These are phyloP conservation scores for Saccharomyces pastorianus DNA, from an alignment of 1,139 yeast genomes.

Conservation along the genomic window DNA sequence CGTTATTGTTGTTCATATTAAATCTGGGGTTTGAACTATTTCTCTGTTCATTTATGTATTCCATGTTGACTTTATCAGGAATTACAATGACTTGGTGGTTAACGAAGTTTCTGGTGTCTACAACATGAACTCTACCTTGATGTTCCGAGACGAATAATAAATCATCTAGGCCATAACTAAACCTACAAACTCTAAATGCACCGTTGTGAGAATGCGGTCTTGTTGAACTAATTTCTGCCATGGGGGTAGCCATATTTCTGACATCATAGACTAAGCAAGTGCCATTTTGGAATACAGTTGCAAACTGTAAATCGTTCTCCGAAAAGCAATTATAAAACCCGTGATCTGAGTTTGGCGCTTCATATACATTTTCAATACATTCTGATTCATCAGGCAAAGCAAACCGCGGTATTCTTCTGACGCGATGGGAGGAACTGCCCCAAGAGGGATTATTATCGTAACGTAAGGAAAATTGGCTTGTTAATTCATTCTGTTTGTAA, in stretches of 20 bases:
- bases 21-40: background rate
- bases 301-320: constrained; percentile 61
- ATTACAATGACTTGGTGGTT: constrained; percentile 69
- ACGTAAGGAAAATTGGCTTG: constrained; percentile 23
- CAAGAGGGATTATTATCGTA: constrained; percentile 25
- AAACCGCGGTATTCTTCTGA: constrained; percentile 21
- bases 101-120: constrained; percentile 64
- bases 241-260: constrained; percentile 47
- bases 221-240: constrained; percentile 52
- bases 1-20: background rate
- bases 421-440: constrained; percentile 17
- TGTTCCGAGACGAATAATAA: constrained; percentile 73
- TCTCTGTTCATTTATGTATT: constrained; percentile 5
- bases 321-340: constrained; percentile 83
- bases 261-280: constrained; percentile 67
- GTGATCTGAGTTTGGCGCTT: constrained; percentile 53
- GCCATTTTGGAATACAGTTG: constrained; percentile 83
- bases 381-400: constrained; percentile 26
- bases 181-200: constrained; percentile 49
- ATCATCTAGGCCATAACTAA: constrained; percentile 67
- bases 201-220: constrained; percentile 43
- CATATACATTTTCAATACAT: constrained; percentile 33
- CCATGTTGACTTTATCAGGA: constrained; percentile 33
- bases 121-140: constrained; percentile 73
- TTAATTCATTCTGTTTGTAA: constrained; percentile 36